A percentile compares a stretch with the other conserved stretches of the same genome.
Conservation (phyloP, 2,329 filamentous ascomycete species). For the Phialophora chinensis region DNA sequence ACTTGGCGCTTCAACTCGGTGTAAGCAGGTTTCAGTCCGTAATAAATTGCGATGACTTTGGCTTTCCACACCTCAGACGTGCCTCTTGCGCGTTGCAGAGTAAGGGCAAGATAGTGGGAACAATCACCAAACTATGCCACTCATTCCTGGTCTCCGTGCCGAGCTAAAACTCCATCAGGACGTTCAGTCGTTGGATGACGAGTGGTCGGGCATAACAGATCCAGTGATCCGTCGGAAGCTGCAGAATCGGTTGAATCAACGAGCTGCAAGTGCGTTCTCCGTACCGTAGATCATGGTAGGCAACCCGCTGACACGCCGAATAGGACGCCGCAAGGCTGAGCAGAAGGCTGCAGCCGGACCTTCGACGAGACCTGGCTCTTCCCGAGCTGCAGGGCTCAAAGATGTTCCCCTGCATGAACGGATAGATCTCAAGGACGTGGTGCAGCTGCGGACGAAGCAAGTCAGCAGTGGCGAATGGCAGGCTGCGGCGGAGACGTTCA, state of each 20-base stretch:
- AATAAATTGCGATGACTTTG: conserved; percentile 1
- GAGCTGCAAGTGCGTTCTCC: conserved; percentile 42
- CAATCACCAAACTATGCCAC: conserved; percentile 16
- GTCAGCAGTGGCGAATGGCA: conserved; percentile 21
- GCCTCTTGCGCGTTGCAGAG: not conserved
- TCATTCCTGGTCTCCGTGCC: conserved; percentile 16
- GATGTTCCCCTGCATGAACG: conserved; percentile 9
- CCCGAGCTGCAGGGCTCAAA: conserved; percentile 8
- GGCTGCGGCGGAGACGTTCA: not conserved
- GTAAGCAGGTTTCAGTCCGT: conserved; percentile 13
- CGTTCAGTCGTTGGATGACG: conserved; percentile 45
- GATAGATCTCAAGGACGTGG: conserved; percentile 23
- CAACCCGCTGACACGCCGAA: conserved; percentile 29
- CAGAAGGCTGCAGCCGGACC: conserved; percentile 11
- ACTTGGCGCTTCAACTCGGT: not conserved
- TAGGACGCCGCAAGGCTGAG: conserved; percentile 35
- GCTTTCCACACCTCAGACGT: not conserved
- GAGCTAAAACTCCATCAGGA: conserved; percentile 37
- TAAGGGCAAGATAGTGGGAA: not conserved
- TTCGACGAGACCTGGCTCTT: conserved; percentile 9
- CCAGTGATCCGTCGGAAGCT: conserved; percentile 49
- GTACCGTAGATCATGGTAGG: not conserved
- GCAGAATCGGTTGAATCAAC: conserved; percentile 56
- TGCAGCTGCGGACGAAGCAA: conserved; percentile 5
- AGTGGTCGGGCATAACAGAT: conserved; percentile 56